These are phyloP conservation scores for Populus hybrid DNA, from an alignment of 441 rosid species.

Conservation along the genomic window DNA sequence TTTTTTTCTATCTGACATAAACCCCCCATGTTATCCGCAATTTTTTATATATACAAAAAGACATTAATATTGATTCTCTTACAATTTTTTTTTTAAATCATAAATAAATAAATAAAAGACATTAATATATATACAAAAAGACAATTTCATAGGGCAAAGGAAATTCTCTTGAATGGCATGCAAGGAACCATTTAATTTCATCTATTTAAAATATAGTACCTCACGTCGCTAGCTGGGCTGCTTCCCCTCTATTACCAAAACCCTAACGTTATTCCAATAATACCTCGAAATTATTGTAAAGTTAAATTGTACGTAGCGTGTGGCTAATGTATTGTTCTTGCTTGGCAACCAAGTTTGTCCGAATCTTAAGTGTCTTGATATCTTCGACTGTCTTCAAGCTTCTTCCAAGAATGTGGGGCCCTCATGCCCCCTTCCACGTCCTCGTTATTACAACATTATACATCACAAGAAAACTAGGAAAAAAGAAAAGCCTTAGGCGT, in stretches of 20 bases:
- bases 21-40: not conserved
- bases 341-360: conserved; percentile 26
- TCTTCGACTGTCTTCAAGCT: not conserved
- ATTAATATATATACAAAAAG: no score
- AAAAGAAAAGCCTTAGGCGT: no score
- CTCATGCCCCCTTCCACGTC: no score
- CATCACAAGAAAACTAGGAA: not conserved
- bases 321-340: not conserved
- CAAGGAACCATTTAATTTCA: not conserved
- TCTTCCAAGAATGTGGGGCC: not conserved
- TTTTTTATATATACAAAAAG: no score
- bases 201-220: not conserved
- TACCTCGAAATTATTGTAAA: not conserved
- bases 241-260: not conserved
- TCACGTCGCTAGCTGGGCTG: not conserved
- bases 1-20: not conserved
- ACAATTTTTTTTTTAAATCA: not conserved
- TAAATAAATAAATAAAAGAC: no score
- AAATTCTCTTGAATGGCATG: not conserved
- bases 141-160: not conserved
- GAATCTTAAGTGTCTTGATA: not conserved
- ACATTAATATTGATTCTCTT: not conserved
- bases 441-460: no score
- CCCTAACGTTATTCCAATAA: not conserved
- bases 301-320: conserved; percentile 7